A percentile compares a stretch with the other conserved stretches of the same genome.
Conservation (phyloP, 179 eudicot genomes). For the Nepenthes alata region DNA sequence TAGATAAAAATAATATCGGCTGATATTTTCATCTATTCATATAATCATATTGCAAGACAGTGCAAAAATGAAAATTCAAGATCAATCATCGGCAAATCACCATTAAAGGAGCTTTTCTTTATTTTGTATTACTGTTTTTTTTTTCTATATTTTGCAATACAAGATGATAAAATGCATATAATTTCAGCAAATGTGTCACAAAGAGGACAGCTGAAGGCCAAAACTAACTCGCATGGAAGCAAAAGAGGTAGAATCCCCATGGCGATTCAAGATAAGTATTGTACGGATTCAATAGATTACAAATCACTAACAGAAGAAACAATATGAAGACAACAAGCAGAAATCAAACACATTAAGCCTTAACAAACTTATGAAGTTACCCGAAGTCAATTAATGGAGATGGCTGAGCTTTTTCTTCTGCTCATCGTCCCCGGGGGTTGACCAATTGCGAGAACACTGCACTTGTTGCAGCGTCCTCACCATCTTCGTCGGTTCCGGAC, state of each 20-base stretch:
- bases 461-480: constrained; percentile 70
- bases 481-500: constrained; percentile 67
- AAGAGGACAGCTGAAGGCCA: neutral
- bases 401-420: neutral
- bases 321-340: constrained; percentile 12
- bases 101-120: too few species aligned
- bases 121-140: neutral
- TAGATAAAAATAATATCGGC: too few species aligned
- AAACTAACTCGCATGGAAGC: constrained; percentile 3
- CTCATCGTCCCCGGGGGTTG: constrained; percentile 88
- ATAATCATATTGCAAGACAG: too few species aligned
- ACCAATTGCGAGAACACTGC: constrained; percentile 88
- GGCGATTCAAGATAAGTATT: constrained; percentile 10
- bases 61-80: too few species aligned
- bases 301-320: constrained; percentile 15
- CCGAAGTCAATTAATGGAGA: constrained; percentile 3
- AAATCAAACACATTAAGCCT: constrained; percentile 6
- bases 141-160: constrained; percentile 17
- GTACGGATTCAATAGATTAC: constrained; percentile 21
- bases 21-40: too few species aligned
- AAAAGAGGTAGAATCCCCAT: constrained; percentile 22
- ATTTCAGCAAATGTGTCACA: constrained; percentile 6
- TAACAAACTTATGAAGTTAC: constrained; percentile 14
- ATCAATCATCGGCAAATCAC: too few species aligned
- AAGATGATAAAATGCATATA: constrained; percentile 14